These are phyloP conservation scores for Aspergillus jensenii DNA, from an alignment of 2,329 filamentous ascomycete genomes.

Conservation along the genomic window DNA sequence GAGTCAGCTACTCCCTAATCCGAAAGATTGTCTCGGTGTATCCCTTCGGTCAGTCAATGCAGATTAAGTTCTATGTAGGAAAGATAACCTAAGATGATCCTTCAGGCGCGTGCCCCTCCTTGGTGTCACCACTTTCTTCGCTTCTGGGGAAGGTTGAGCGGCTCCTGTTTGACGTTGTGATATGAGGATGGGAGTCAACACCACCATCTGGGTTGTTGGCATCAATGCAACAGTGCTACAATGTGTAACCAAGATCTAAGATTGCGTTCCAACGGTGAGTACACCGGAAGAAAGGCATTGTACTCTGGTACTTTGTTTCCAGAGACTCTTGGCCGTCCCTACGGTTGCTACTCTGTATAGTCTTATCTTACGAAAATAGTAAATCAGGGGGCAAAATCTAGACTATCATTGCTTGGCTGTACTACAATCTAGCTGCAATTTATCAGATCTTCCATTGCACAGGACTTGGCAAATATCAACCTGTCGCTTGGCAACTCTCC, in stretches of 20 bases:
- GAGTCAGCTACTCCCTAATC: not conserved
- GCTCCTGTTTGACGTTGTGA: not conserved
- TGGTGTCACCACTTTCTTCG: constrained; percentile 1
- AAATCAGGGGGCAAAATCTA: constrained; percentile 7
- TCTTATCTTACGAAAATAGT: not conserved
- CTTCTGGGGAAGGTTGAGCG: constrained; percentile 4
- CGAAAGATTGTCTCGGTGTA: not conserved
- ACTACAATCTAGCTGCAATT: constrained; percentile 14
- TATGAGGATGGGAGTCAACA: not conserved
- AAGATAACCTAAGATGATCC: constrained; percentile 9
- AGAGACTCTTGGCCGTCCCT: no score
- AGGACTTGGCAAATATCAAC: constrained; percentile 21
- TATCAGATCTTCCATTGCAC: constrained; percentile 18
- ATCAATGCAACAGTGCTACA: not conserved
- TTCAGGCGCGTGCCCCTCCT: not conserved
- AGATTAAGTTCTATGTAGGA: constrained; percentile 5
- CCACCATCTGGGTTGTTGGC: no score
- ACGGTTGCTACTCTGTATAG: not conserved
- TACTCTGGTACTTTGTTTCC: not conserved
- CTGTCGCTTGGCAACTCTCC: constrained; percentile 16
- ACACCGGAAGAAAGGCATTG: not conserved
- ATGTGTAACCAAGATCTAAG: constrained; percentile 6
- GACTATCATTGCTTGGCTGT: constrained; percentile 21
- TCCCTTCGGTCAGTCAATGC: constrained; percentile 1
- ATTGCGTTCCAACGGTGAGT: not conserved